Conservation (phyloP, 2,329 filamentous ascomycete species). For the Calonectria hongkongensis region DNA sequence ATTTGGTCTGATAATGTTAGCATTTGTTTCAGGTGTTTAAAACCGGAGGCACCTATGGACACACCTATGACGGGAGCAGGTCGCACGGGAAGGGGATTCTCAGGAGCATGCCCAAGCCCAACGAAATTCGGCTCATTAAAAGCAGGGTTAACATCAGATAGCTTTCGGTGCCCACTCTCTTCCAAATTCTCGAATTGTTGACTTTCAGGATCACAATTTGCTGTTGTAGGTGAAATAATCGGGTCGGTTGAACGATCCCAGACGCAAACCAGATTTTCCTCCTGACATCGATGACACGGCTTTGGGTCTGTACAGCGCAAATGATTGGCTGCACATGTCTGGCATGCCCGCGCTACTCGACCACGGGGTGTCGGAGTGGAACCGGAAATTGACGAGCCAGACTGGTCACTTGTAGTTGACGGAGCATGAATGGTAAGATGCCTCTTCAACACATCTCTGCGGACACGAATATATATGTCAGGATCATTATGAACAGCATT, state of each 20-base stretch:
- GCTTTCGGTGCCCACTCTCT: not conserved
- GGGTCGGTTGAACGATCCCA: slow-evolving; percentile 10
- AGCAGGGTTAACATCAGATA: not conserved
- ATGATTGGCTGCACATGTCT: slow-evolving; percentile 12
- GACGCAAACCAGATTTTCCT: slow-evolving; percentile 6
- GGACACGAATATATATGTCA: not conserved
- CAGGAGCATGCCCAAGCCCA: not conserved
- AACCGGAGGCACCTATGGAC: too few species aligned
- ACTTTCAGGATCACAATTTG: not conserved
- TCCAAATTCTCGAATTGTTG: not conserved
- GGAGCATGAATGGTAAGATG: slow-evolving; percentile 6
- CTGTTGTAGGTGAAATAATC: not conserved
- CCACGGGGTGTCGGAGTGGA: not conserved
- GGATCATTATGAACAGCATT: not conserved
- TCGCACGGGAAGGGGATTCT: not conserved
- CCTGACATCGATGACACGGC: slow-evolving; percentile 2
- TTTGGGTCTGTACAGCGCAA: slow-evolving; percentile 18
- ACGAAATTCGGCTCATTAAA: not conserved
- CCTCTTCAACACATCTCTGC: slow-evolving; percentile 20
- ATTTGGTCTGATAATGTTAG: not conserved
- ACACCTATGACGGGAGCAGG: not conserved
- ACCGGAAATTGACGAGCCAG: not conserved
- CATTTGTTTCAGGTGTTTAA: not conserved
- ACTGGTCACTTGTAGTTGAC: not conserved
- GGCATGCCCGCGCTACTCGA: slow-evolving; percentile 19